Base-by-base conservation (phyloP, 2,329 filamentous ascomycete genomes). In the Ceratocystiopsis brevicomis region DNA sequence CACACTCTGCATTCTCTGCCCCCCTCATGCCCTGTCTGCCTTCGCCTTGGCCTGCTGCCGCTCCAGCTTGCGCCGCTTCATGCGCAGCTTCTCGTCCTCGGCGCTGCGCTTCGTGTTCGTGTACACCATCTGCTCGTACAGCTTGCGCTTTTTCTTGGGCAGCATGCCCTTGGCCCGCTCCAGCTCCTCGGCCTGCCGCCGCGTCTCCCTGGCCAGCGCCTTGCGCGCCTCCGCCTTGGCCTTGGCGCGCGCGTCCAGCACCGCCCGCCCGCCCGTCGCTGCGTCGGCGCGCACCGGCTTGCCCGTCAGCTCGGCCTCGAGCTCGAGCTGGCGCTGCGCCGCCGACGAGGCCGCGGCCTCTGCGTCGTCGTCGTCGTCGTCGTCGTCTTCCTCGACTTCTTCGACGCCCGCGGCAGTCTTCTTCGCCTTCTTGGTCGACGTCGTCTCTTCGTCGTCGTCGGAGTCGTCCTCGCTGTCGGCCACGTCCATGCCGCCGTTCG, bases 111-210 rank as follows among this genome's bases (percentile, higher is more conserved):
- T 87, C 64, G 80, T 87, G 63, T 95, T 94, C 49, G 78, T 86
- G 63, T 93, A 92, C 57, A 86, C 71, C 84, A 98, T 98, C 68
- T 95, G 90, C 68, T 96, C 90, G 52, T 88, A 81, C 55, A 95
- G 67, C 76, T 95, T 95, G 55, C 90, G 73, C 77, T 96, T 98
- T 74, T 92, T 90, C 62, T 92, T 83, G 61, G 81, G 83, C 68
- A 96, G 78, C 90, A 98, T 98, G 66, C 92, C 90, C 75, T 94
- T 95, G 59, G 84, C 80, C 49, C 88, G 73, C 61, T 94, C 86
- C 46, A 92, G 62, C 54, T 96, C 87, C 61, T 96, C 90, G 4
- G 81, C 78, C 57, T 90, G 82, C 54, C 77, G 70, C 47, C 76
- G 73, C 34, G 76, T 73, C 62, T 82, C 78, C 65, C 79, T 80